phyloP scores from a whole-genome alignment of 768 basidiomycete genomes.

The Podaxis mareebaensis region DNA sequence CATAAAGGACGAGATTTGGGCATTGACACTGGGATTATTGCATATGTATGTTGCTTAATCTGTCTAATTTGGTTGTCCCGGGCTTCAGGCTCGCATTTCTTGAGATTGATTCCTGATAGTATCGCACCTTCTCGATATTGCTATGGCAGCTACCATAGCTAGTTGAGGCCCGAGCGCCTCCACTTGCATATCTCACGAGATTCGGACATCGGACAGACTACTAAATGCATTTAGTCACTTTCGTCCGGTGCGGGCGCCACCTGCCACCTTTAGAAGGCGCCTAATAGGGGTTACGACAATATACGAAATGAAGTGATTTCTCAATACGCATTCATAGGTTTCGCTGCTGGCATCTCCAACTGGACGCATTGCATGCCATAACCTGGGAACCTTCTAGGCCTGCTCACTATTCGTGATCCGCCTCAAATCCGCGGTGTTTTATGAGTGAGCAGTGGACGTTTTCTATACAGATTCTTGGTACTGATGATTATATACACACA shows the following conservation, averaged over 20 bases:
- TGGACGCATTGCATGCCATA: neutral
- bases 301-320: no score
- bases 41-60: slow-evolving; percentile 15
- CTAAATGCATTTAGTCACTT: no score
- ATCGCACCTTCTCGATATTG: neutral
- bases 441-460: neutral
- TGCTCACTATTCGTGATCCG: neutral
- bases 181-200: no score
- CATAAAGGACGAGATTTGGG: neutral
- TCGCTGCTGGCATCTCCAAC: no score
- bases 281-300: no score
- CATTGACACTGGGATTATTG: neutral
- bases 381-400: neutral
- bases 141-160: no score
- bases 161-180: no score
- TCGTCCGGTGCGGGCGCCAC: no score
- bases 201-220: no score
- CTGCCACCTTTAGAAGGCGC: no score
- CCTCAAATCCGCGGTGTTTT: neutral
- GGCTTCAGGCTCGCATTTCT: neutral
- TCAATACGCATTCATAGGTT: no score
- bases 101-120: slow-evolving; percentile 2
- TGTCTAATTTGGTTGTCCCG: slow-evolving; percentile 6
- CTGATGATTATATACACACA: neutral
- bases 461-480: neutral